phyloP scores from a whole-genome alignment of 176 grass and related monocot species.

The Thalia dealbata region DNA sequence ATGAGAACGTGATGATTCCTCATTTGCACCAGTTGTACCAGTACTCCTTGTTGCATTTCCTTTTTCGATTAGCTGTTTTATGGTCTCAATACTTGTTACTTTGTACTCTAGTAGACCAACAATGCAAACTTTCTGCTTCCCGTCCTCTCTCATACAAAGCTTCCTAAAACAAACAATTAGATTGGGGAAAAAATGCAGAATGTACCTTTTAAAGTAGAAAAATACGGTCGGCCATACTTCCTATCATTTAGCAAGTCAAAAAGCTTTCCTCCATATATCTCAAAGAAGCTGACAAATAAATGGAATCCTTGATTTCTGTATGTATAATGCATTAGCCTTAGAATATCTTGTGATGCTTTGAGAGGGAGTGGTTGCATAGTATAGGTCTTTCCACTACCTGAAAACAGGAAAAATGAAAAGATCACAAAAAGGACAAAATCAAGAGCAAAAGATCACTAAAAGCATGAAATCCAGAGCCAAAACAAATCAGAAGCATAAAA shows the following conservation, averaged over 20 bases:
- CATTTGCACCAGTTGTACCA: slow-evolving; percentile 92
- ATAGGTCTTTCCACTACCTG: slow-evolving; percentile 98
- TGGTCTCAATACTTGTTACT: slow-evolving; percentile 79
- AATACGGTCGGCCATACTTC: slow-evolving; percentile 35
- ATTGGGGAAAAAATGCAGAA: not conserved
- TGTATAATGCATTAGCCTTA: slow-evolving; percentile 85
- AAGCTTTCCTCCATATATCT: slow-evolving; percentile 96
- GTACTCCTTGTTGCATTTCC: slow-evolving; percentile 88
- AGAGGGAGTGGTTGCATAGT: slow-evolving; percentile 93
- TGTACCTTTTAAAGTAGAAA: not conserved
- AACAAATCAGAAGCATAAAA: slow-evolving; percentile 1
- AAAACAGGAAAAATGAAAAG: slow-evolving; percentile 17
- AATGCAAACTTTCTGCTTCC: slow-evolving; percentile 97
- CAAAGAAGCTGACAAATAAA: slow-evolving; percentile 95
- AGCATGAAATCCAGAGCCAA: slow-evolving; percentile 6
- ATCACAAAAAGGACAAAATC: slow-evolving; percentile 1
- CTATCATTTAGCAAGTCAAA: slow-evolving; percentile 95
- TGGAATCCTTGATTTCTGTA: slow-evolving; percentile 92
- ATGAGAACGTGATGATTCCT: slow-evolving; percentile 96
- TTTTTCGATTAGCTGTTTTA: slow-evolving; percentile 87
- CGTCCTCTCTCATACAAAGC: slow-evolving; percentile 98
- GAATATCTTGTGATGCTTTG: slow-evolving; percentile 93
- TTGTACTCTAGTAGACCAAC: slow-evolving; percentile 89
- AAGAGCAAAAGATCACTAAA: slow-evolving; percentile 8
- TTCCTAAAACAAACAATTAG: slow-evolving; percentile 41